Base-by-base conservation (phyloP, 1,284 basidiomycete species). In the Vanrija pseudolonga region DNA sequence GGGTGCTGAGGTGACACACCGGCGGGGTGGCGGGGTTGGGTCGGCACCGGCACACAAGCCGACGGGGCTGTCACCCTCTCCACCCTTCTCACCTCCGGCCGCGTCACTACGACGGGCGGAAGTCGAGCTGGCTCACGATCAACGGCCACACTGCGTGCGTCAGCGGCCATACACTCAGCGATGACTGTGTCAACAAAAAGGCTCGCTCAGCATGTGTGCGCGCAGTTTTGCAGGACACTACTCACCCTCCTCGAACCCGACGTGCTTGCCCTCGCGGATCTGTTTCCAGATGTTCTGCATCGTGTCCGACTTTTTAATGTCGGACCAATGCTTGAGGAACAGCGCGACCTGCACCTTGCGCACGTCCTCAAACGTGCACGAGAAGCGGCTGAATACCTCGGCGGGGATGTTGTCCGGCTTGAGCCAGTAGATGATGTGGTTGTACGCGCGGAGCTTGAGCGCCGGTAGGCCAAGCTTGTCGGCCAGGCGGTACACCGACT, bases 251-350 rank as follows among this genome's bases (percentile, higher is more conserved):
- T 77, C 76, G 65, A 91, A 91, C 2, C 89, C 89, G 26, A 88
- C 86, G 67, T 90, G 87, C 46, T 86, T 80, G 41, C 89, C 89
- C 48, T 82, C 80, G 49, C 89, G 79, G 46, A 91, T 88, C 73
- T 90, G 86, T 56, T 84, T 82, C 86, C 88, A 92, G 26, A 93
- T 87, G 56, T 82, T 83, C 61, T 83, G 83, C 89, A 93, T 90
- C 19, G 86, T 82, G 19, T 86, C 84, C 24, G 87, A 88, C 24
- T 82, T 78, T 47, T 89, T 86, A 57, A 93, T 90, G 47, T 89
- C 85, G 45, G 80, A 76, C 90, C 90, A 93, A 66, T 91, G 84
- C 45, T 83, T 80, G 52, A 90, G 77, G 79, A 90, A 90, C 76
- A 83, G 90, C 36, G 82, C 81, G 15, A 90, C 81, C 73, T 90